These are phyloP conservation scores for Aspergillus eucalypticola DNA, from an alignment of 2,329 filamentous ascomycete species.

Conservation along the genomic window DNA sequence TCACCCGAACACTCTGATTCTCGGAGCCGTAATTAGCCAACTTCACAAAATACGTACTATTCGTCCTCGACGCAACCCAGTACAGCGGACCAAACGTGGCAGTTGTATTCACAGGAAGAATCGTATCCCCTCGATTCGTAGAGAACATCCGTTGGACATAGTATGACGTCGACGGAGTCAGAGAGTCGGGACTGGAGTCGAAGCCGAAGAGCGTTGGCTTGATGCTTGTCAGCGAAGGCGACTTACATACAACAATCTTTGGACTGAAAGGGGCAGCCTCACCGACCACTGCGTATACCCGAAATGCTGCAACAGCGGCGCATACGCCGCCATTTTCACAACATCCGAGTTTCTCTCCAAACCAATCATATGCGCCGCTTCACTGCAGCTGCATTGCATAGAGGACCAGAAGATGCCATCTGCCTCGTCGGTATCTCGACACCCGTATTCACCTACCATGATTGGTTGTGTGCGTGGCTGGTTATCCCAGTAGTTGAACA, in stretches of 20 bases:
- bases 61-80: conserved; percentile 34
- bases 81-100: conserved; percentile 34
- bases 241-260: too few relatives aligned
- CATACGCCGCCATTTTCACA: conserved; percentile 39
- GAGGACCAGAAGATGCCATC: conserved; percentile 27
- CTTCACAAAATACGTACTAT: conserved; percentile 30
- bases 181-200: conserved; percentile 28
- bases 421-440: conserved; percentile 23
- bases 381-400: conserved; percentile 57
- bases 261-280: too few relatives aligned
- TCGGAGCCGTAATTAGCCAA: conserved; percentile 33
- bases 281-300: conserved; percentile 38
- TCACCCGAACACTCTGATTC: conserved; percentile 27
- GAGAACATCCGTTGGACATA: conserved; percentile 41
- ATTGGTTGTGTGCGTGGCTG: conserved; percentile 36
- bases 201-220: not conserved
- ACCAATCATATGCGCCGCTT: conserved; percentile 65
- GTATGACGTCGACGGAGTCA: conserved; percentile 37
- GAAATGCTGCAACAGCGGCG: conserved; percentile 40
- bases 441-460: conserved; percentile 35
- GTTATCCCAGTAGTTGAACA: conserved; percentile 59
- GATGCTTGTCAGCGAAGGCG: too few relatives aligned
- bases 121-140: conserved; percentile 31
- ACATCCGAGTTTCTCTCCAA: conserved; percentile 41
- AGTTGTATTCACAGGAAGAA: conserved; percentile 32